Evolutionary conservation across 768 basidiomycete species (phyloP), one percentile per base, ranked within the genome.

Genomic region (Coprinopsis cinerea): DNA sequence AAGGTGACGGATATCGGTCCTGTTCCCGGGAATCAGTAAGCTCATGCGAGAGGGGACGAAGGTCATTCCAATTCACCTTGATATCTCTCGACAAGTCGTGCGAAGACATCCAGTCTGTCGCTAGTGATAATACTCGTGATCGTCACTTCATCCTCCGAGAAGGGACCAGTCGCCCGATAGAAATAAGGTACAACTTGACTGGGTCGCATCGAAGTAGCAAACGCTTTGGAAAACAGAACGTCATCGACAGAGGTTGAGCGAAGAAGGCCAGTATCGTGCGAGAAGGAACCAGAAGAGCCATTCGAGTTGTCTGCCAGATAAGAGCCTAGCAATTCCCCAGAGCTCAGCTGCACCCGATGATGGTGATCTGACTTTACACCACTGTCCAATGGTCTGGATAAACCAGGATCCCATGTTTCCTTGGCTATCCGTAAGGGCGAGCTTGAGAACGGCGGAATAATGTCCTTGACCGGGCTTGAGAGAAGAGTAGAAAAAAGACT

Each of bases 1-100:
- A 92, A 76, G 0, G 90, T 82, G 2, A 85, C 91, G 14, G 91
- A 92, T 52, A 93, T 82, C 0, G 91, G 91, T 15, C 90, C 89
- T 90, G 41, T 5, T 25, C 13, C 42, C 32, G 28, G 36, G 18
- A 43, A 57, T 54, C 37, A 11, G 34, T 30, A 15, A 49, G 27
- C 17, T 23, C 5, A 23, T 17, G 11, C 41, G 2, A 45, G 7
- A 13, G 11, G 51, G 39, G 40, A 48, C 41, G 26, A 37, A 26
- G 30, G 14, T 52, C 71, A 39, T 52, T n/a, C n/a, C n/a, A n/a
- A n/a, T n/a, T n/a, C n/a, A 86, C 89, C 90, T 72, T 78, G 73
- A 62, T 92, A 91, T n/a, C 75, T 78, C 61, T 82, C 77, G 4
- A 83, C 84, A n/a, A 92, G 71, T 42, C 80, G 75, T 17, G 74